phyloP scores from a whole-genome alignment of 2,329 filamentous ascomycete species.

The Diatrype stigma region DNA sequence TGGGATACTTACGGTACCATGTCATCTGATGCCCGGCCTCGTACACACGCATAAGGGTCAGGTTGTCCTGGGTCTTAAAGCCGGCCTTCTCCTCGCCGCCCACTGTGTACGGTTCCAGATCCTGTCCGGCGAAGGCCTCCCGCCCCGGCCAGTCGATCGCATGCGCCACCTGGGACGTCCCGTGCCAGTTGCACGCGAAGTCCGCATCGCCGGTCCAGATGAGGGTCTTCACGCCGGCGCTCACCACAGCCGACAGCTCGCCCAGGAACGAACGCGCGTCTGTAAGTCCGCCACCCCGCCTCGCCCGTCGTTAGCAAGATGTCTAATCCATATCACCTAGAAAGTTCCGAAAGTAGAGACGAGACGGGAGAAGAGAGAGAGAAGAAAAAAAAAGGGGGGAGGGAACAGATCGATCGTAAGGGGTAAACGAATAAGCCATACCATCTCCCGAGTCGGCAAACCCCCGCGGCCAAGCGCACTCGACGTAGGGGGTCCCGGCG shows the following conservation, averaged over 20 bases:
- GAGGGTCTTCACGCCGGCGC: slow-evolving; percentile 43
- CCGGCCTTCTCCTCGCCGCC: slow-evolving; percentile 41
- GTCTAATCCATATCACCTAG: too few relatives aligned
- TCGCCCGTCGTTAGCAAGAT: too few relatives aligned
- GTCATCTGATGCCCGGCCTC: slow-evolving; percentile 40
- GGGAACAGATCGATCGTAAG: too few relatives aligned
- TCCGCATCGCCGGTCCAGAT: slow-evolving; percentile 56
- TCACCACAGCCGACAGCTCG: slow-evolving; percentile 41
- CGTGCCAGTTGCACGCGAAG: slow-evolving; percentile 56
- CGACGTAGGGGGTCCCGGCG: slow-evolving; percentile 20
- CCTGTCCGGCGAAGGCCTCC: slow-evolving; percentile 34
- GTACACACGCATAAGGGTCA: slow-evolving; percentile 46
- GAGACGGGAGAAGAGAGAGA: too few relatives aligned
- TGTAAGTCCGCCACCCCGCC: neutral
- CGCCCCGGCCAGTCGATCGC: slow-evolving; percentile 38
- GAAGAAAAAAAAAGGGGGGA: too few relatives aligned
- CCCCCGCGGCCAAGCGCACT: slow-evolving; percentile 7
- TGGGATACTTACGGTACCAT: slow-evolving; percentile 38
- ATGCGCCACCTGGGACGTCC: slow-evolving; percentile 43
- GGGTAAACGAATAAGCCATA: slow-evolving; percentile 1
- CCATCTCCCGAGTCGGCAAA: neutral
- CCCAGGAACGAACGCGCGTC: slow-evolving; percentile 22
- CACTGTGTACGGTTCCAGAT: slow-evolving; percentile 41
- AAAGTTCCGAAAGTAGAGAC: too few relatives aligned
- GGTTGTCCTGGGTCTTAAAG: slow-evolving; percentile 46